Evolutionary conservation across 352 stramenopile species (phyloP).

Genomic region (Globisporangium paroecandrum): DNA sequence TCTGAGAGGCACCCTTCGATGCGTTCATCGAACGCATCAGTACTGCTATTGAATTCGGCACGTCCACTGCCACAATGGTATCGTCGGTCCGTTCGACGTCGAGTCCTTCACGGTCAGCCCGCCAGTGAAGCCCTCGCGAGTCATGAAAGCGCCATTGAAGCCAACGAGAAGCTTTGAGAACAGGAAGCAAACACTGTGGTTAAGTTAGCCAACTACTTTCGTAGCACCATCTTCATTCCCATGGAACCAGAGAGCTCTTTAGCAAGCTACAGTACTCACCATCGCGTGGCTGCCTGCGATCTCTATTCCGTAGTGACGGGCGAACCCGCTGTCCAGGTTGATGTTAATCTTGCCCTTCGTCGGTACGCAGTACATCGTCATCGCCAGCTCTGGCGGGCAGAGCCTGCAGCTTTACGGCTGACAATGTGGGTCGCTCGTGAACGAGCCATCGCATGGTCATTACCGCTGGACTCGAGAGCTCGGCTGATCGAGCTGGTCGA

Average conservation of each 20-base stretch:
- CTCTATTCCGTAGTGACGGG: conserved; percentile 71
- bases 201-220: too few relatives aligned
- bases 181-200: too few relatives aligned
- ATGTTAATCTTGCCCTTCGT: conserved; percentile 60
- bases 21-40: conserved; percentile 41
- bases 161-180: conserved; percentile 58
- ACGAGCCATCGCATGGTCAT: conserved; percentile 51
- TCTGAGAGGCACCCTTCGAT: conserved; percentile 56
- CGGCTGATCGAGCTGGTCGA: not conserved
- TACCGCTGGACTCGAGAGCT: not conserved
- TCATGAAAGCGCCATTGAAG: conserved; percentile 77
- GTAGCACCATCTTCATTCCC: too few relatives aligned
- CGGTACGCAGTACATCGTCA: conserved; percentile 73
- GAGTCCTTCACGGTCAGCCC: conserved; percentile 80
- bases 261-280: conserved; percentile 25
- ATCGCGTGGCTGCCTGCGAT: conserved; percentile 78
- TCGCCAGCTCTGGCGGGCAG: conserved; percentile 65
- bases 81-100: conserved; percentile 52
- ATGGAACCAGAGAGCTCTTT: not conserved
- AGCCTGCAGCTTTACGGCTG: conserved; percentile 58
- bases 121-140: conserved; percentile 68
- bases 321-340: conserved; percentile 85
- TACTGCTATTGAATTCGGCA: conserved; percentile 23
- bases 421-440: conserved; percentile 59
- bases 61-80: conserved; percentile 74